Evolutionary conservation across 2,329 filamentous ascomycete genomes (phyloP), one percentile per base, ranked within the genome.

Genomic region (Xylaria sp.): DNA sequence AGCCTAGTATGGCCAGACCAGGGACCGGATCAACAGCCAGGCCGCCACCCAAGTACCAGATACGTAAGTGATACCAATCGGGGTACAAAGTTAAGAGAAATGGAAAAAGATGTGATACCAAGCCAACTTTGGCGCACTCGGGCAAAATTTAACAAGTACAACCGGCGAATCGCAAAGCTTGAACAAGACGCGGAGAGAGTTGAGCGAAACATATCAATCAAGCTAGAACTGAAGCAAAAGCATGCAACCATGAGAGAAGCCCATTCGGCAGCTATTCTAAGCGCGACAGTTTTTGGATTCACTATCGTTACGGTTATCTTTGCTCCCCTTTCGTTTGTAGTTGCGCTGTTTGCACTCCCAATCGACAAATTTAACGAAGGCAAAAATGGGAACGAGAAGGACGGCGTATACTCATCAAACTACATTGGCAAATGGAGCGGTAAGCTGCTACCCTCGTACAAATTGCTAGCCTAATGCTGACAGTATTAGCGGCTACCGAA

Each of bases 1-100:
- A 37, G 62, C 53, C 74, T 74, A 10, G 56, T 75, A 67, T 43
- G 60, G 51, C 23, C 55, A 40, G 40, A 31, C 33, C 13, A 46
- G 40, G 47, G 25, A 40, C 23, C 29, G 10, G 41, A 40, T 31
- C 53, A 29, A 11, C 52, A 46, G n/a, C 17, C 17, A 25, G 21
- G 40, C 11, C 4, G 7, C 10, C 40, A 43, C 15, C 15, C 11
- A n/a, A 9, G 15, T 40, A 40, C 37, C 7, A 13, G 15, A 5
- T 15, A 8, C 7, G 11, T 40, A 17, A 9, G 5, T 40, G 37
- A n/a, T 6, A 4, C 15, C 10, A 13, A 40, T 40, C 37, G 10
- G n/a, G 15, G 15, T 17, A 6, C 6, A 33, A 33, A 6, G 6
- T 33, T 11, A 11, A 33, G 29, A 11, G 19, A 6, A 29, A 9